Evolutionary conservation across 169 alveolate species (phyloP), one percentile per base, ranked within the genome.

Genomic region (Theileria parva): DNA sequence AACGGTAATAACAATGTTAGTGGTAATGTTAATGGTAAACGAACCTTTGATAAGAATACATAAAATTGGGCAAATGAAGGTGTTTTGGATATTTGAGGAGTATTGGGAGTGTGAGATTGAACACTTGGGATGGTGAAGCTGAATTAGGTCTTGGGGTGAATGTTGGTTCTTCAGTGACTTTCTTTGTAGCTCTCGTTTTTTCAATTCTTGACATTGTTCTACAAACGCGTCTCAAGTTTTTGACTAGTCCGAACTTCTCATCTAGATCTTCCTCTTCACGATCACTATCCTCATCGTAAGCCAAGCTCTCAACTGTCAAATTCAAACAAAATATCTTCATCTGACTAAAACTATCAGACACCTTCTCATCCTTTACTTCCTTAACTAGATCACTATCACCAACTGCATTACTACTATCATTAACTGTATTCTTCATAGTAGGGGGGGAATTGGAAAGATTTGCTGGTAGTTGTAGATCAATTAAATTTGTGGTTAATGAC

Each of bases 191-290:
- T 17, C 75, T 11, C 34, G 75, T 21, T 19, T 67, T 67, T 19
- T 67, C 75, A 13, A 67, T n/a, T 7, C 75, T 7, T 19, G 63
- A 25, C 50, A 67, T 9, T 17, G 25, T 67, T 32, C 75, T 67
- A 6, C 63, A 67, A 11, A 67, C 28, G 21, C 63, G 32, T 11
- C 75, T 11, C 34, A 67, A 55, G 63, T 67, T 67, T 67, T 7
- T 39, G 21, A 67, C 63, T 15, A 67, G 75, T 32, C 75, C 75
- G 37, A 44, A 32, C n/a, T 21, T 27, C 63, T 67, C 60, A 30
- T 19, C 32, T 3, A 67, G 37, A 12, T 27, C 63, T 55, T 67
- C 75, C 2, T 67, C 65, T 12, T 67, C 75, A 11, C 65, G 32
- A 11, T 67, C 75, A 55, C 63, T 50, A 17, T 67, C 75, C 3